Evolutionary conservation across 768 basidiomycete genomes (phyloP), one percentile per base, ranked within the genome.

Genomic region (Asterophora parasitica): DNA sequence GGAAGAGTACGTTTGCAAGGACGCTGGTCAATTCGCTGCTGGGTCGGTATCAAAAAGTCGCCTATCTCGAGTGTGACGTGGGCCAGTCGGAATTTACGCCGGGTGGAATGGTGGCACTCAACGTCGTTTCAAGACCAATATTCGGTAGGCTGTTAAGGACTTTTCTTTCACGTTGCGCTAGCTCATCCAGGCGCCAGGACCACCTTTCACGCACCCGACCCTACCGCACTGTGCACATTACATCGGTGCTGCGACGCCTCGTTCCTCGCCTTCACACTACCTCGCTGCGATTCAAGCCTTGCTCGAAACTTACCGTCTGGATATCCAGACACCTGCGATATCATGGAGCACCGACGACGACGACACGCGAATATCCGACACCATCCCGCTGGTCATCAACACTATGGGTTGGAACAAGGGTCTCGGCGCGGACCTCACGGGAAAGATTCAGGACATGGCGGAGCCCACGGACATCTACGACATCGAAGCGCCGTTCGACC

Each of bases 331-430:
- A 42, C 68, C 75, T 1, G 56, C 61, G 1, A 35, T 53, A 7
- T 58, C 56, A 15, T 49, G 53, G 12, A 60, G 62, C 6, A 61
- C 64, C 3, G 64, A 66, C 4, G 50, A 64, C 1, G 46, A 40
- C 0, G 58, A 59, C 16, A 37, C 42, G n/a, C 72, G 77, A 34
- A 74, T 85, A 17, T 57, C 61, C 5, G 81, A 85, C 41, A 51
- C 67, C 20, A 79, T 93, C 4, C 95, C 95, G 0, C 78, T 97
- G 13, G 80, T 97, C 12, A 78, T 98, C 44, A 99, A 98, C 62
- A 97, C 90, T 0, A 94, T 95, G 82, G 95, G 95, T 2, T 99
- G 95, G 95, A 79, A 79, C 4, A 97, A 94, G 62, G 95, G 95
- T 6, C 79, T 96, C 2, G 95, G 95, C 3, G 84, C 81, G 12